Base-by-base conservation (phyloP, 106 monocot species). In the Chionographis japonica region DNA sequence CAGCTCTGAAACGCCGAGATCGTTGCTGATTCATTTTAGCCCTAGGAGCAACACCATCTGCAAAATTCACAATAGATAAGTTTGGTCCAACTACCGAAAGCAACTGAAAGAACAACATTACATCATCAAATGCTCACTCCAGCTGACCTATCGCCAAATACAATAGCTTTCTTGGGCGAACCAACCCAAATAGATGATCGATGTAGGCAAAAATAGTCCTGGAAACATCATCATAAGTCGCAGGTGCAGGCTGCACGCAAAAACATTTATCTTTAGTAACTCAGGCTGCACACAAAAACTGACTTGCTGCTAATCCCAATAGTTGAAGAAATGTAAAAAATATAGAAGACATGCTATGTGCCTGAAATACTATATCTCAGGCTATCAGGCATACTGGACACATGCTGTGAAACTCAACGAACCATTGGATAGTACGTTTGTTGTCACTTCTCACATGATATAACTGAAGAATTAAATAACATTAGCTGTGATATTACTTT, bases 21-120 rank as follows among this genome's bases (percentile, higher is more conserved):
- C 94, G 78, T 57, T 94, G 94, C 52, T 94, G 94, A 58, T 94
- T 94, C 94, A 94, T 94, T 79, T 94, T 94, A 41, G 94, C 94
- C 68, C 94, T 80, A 12, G 94, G 94, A 56, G 94, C 94, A 77
- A 94, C 94, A 42, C 94, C 94, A 79, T 94, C 94, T 94, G 66
- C 49, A 66, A 58, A 60, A 17, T 61, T 62, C 1, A 36, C 14
- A 53, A 3, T 20, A 15, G 37, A 59, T 59, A 57, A 6, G 19
- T 9, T 17, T 15, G 3, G 14, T n/a, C 27, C 4, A 54, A 37
- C 11, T 12, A 40, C 12, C 51, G 35, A 56, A 20, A 37, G 9
- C 8, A 53, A 12, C 52, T 12, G 15, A 14, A 3, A 67, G 67
- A 17, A 8, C 27, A 3, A 52, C 7, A 6, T 14, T 2, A 68